A percentile compares a stretch with the other conserved stretches of the same genome.
Evolutionary conservation across 371 early-diverging fungal species (phyloP).

Genomic region (Mucor piriformis): DNA sequence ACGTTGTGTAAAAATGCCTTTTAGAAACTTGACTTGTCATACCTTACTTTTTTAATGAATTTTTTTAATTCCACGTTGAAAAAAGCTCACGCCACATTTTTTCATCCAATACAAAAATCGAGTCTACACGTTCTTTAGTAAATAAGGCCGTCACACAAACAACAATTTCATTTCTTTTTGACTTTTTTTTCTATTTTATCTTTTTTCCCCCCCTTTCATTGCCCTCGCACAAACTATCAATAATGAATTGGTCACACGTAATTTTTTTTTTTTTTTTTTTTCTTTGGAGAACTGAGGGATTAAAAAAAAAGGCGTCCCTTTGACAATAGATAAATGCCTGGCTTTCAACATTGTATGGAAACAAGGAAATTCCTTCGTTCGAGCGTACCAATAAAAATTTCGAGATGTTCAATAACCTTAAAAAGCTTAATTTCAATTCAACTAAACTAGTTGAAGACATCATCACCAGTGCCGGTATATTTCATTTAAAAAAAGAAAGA

Average conservation of each 20-base stretch:
- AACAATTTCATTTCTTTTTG: not conserved
- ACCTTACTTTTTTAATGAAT: not conserved
- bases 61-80: slow-evolving; percentile 18
- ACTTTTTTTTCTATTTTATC: not conserved
- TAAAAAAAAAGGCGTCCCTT: not conserved
- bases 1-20: slow-evolving; percentile 2
- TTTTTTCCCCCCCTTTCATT: not conserved
- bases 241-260: slow-evolving; percentile 1
- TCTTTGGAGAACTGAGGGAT: not conserved
- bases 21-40: not conserved
- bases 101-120: slow-evolving; percentile 19
- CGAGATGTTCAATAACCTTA: slow-evolving; percentile 1
- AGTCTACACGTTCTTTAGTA: slow-evolving; percentile 12
- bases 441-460: slow-evolving; percentile 7
- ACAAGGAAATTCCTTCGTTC: slow-evolving; percentile 8
- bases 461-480: not conserved
- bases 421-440: slow-evolving; percentile 6
- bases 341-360: slow-evolving; percentile 5
- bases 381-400: slow-evolving; percentile 17
- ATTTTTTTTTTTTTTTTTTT: too few relatives aligned
- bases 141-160: not conserved
- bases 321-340: slow-evolving; percentile 9
- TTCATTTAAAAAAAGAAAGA: not conserved
- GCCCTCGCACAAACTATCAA: not conserved
- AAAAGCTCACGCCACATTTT: slow-evolving; percentile 40